Base-by-base conservation (phyloP, 768 basidiomycete genomes). In the Mycena crocata region DNA sequence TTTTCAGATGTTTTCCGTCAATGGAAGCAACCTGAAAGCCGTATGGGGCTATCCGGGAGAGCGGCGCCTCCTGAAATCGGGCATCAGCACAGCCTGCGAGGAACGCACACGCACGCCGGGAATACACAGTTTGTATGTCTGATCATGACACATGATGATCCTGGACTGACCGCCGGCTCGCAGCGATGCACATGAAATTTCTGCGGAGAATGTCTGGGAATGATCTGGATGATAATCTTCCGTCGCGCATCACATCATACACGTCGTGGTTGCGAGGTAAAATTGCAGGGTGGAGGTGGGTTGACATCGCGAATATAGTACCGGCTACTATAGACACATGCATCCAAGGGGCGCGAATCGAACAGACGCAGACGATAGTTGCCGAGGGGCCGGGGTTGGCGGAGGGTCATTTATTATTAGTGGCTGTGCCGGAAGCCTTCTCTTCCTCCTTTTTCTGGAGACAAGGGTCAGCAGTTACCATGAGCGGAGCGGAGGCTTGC, bases 361-460 rank as follows among this genome's bases (percentile, higher is more conserved):
- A 57, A 31, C 48, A 45, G 37, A 34, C 44, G 30, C 23, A n/a
- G 23, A n/a, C 37, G 19, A 63, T 44, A 42, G 40, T 56, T 55
- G 54, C 52, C 46, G 54, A 66, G 63, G 61, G 42, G 64, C 67
- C 60, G 59, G 65, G 23, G n/a, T n/a, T n/a, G n/a, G 57, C 55
- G 74, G 64, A 57, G 67, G 71, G 75, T 79, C 80, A 86, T 79
- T 86, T 85, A 62, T 65, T 68, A 42, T 60, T 46, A 35, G 63
- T 45, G 55, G 63, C 56, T 50, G 56, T 45, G 37, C 48, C 56
- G 30, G 60, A 39, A 4, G 59, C 56, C 75, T 81, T 83, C 62
- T 83, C 80, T 35, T 87, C 88, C 2, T 89, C 85, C 61, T 84
- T 87, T 83, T 87, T 87, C 88, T 89, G 68, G 39, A 56, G 34